A percentile compares a stretch with the other conserved stretches of the same genome.
Conservation (phyloP, 495 filamentous ascomycete genomes). For the Talaromyces adpressus region DNA sequence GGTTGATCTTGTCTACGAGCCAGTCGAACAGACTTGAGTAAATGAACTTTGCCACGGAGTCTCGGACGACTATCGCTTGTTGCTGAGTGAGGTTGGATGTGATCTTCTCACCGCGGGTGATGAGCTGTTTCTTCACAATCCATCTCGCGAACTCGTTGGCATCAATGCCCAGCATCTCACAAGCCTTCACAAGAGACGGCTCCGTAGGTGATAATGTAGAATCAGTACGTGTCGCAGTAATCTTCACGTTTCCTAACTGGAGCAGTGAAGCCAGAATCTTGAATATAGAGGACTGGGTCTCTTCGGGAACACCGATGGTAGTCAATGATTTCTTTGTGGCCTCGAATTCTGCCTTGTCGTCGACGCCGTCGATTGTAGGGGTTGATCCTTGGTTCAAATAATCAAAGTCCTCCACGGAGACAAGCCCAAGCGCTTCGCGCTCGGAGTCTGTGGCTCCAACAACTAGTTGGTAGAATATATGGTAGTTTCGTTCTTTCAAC, state of each 20-base stretch:
- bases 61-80: constrained; percentile 88
- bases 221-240: constrained; percentile 81
- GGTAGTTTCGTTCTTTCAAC: constrained; percentile 95
- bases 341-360: constrained; percentile 88
- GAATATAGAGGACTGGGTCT: constrained; percentile 79
- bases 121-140: constrained; percentile 98
- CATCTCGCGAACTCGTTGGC: constrained; percentile 88
- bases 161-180: constrained; percentile 83
- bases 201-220: constrained; percentile 76
- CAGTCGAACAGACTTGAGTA: constrained; percentile 99
- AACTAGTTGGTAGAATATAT: constrained; percentile 97
- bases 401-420: constrained; percentile 82
- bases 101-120: constrained; percentile 96
- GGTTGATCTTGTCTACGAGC: constrained; percentile 94
- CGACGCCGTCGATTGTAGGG: constrained; percentile 87
- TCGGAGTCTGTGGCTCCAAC: constrained; percentile 88
- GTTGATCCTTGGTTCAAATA: constrained; percentile 95
- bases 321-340: constrained; percentile 78
- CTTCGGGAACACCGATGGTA: constrained; percentile 75
- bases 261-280: constrained; percentile 85
- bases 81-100: constrained; percentile 92
- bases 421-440: constrained; percentile 65
- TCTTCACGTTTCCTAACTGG: constrained; percentile 94
- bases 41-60: constrained; percentile 97
- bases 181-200: constrained; percentile 72